Conservation (phyloP, 805 yeast genomes). For the Saturnispora sekii region DNA sequence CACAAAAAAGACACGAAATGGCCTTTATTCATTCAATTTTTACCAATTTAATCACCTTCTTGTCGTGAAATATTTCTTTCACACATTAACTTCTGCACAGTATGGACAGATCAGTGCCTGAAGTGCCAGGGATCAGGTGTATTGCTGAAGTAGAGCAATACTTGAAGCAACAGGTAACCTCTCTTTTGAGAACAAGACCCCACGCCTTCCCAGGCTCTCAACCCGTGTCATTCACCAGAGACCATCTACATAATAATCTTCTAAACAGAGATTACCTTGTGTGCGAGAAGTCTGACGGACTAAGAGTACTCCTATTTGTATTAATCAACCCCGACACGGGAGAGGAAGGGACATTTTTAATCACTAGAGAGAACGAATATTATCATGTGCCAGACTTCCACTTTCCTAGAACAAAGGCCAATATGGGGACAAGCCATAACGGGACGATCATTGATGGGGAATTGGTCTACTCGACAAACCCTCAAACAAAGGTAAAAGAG, state of each 20-base stretch:
- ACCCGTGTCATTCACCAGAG: slow-evolving; percentile 80
- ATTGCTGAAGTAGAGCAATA: slow-evolving; percentile 63
- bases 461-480: slow-evolving; percentile 61
- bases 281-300: slow-evolving; percentile 93
- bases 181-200: slow-evolving; percentile 46
- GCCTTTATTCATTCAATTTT: neutral
- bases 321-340: slow-evolving; percentile 51
- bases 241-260: slow-evolving; percentile 56
- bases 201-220: slow-evolving; percentile 82
- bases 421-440: slow-evolving; percentile 56
- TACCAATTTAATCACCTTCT: neutral
- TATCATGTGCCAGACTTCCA: slow-evolving; percentile 74
- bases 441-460: slow-evolving; percentile 95
- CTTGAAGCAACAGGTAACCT: slow-evolving; percentile 57
- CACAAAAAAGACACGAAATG: neutral
- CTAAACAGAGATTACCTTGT: slow-evolving; percentile 74
- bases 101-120: slow-evolving; percentile 52
- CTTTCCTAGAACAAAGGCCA: slow-evolving; percentile 50
- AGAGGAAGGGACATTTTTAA: slow-evolving; percentile 82
- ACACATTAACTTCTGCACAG: too few species aligned
- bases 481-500: slow-evolving; percentile 47
- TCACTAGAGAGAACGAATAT: slow-evolving; percentile 84
- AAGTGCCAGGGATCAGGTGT: slow-evolving; percentile 75
- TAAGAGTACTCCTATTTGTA: slow-evolving; percentile 69
- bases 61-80: too few species aligned